phyloP scores from a whole-genome alignment of 495 filamentous ascomycete genomes.

The Neurospora africana region DNA sequence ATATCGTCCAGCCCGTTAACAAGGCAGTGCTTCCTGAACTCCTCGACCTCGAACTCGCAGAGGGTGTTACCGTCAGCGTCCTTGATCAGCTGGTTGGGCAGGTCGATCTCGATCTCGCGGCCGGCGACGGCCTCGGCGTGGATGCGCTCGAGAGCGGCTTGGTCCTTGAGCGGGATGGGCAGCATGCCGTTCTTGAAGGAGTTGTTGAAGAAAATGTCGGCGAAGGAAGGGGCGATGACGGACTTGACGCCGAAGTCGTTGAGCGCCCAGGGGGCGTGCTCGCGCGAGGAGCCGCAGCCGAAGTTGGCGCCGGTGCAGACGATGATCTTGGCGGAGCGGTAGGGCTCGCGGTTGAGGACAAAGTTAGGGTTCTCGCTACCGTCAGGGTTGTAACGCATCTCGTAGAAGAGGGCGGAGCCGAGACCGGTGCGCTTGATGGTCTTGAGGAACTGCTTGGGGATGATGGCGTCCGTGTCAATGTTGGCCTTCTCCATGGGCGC shows the following conservation, averaged over 20 bases:
- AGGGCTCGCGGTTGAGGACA: slow-evolving; percentile 82
- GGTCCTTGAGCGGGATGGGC: slow-evolving; percentile 64
- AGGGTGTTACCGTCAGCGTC: slow-evolving; percentile 61
- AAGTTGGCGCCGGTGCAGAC: slow-evolving; percentile 93
- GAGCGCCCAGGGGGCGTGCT: slow-evolving; percentile 96
- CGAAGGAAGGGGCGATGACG: slow-evolving; percentile 84
- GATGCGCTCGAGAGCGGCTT: slow-evolving; percentile 55
- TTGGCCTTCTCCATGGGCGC: slow-evolving; percentile 82
- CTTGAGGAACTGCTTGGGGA: slow-evolving; percentile 98
- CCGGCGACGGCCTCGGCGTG: slow-evolving; percentile 73
- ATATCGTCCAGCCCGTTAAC: slow-evolving; percentile 96
- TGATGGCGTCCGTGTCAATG: slow-evolving; percentile 96
- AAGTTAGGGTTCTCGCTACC: slow-evolving; percentile 70
- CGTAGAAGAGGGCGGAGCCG: slow-evolving; percentile 76
- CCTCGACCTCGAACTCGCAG: slow-evolving; percentile 73
- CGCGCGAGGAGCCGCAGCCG: slow-evolving; percentile 84
- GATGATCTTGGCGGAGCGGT: slow-evolving; percentile 76
- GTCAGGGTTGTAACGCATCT: slow-evolving; percentile 63
- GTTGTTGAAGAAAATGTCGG: slow-evolving; percentile 99
- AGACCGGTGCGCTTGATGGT: slow-evolving; percentile 98
- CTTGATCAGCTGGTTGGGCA: slow-evolving; percentile 75
- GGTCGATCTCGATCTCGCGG: slow-evolving; percentile 82
- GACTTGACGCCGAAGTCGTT: slow-evolving; percentile 93
- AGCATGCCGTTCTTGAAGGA: slow-evolving; percentile 99
- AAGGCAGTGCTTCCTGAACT: slow-evolving; percentile 88